Evolutionary conservation across 2,329 filamentous ascomycete genomes (phyloP).

Genomic region (Xylaria sp.): DNA sequence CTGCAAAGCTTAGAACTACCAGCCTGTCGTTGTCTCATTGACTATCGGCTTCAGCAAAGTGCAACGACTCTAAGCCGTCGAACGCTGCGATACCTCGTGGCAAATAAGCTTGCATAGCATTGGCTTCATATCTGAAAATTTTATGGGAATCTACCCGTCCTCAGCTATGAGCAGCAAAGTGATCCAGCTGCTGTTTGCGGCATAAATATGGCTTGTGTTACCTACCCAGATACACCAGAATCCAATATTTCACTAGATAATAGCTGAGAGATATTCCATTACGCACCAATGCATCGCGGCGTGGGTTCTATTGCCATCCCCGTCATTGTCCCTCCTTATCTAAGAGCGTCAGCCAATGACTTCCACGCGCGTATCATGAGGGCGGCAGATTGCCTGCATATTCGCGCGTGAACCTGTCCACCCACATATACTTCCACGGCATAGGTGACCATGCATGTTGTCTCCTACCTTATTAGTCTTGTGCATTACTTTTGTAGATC

Average conservation of each 20-base stretch:
- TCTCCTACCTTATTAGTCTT: conserved; percentile 7
- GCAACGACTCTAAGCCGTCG: not conserved
- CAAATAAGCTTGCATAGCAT: not conserved
- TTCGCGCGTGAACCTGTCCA: conserved; percentile 24
- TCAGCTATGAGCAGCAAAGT: conserved; percentile 8
- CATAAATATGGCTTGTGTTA: conserved; percentile 12
- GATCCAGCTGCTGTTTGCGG: not conserved
- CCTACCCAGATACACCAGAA: conserved; percentile 24
- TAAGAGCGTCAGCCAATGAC: conserved; percentile 27
- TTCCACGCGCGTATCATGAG: conserved; percentile 19
- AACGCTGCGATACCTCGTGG: not conserved
- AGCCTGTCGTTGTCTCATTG: not conserved
- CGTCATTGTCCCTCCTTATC: conserved; percentile 37
- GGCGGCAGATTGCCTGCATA: conserved; percentile 30
- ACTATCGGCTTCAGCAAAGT: not conserved
- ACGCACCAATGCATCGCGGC: conserved; percentile 24
- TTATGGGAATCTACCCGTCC: conserved; percentile 9
- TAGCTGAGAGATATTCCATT: conserved; percentile 14
- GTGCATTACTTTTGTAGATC: not conserved
- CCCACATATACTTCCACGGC: conserved; percentile 13
- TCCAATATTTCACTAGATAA: conserved; percentile 2
- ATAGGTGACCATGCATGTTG: conserved; percentile 8
- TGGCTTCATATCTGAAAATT: not conserved
- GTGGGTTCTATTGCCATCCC: conserved; percentile 25
- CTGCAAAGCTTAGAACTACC: not conserved